phyloP scores from a whole-genome alignment of 2,329 filamentous ascomycete species.

The Endoconidiophora polonica region DNA sequence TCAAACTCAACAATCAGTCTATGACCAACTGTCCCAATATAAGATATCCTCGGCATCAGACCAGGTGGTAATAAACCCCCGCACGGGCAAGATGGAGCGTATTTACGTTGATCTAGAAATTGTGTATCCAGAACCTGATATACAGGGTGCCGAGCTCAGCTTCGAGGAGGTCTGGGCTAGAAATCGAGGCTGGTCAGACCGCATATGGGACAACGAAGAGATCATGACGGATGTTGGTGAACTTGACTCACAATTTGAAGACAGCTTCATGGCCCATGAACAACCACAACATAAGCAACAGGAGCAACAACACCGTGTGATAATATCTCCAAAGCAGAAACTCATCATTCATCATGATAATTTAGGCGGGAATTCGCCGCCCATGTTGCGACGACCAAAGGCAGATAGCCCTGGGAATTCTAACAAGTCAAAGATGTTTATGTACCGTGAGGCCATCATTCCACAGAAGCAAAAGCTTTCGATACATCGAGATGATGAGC shows the following conservation, averaged over 20 bases:
- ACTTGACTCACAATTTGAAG: constrained; percentile 6
- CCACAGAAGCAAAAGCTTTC: constrained; percentile 12
- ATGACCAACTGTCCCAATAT: constrained; percentile 42
- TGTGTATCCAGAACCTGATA: constrained; percentile 63
- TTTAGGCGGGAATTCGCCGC: not conserved
- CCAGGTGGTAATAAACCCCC: constrained; percentile 68
- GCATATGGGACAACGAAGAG: constrained; percentile 34
- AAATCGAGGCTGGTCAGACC: constrained; percentile 51
- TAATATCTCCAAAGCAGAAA: not conserved
- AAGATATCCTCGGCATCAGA: constrained; percentile 53
- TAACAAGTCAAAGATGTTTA: constrained; percentile 6
- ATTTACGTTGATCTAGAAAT: constrained; percentile 76
- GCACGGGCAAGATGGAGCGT: constrained; percentile 67
- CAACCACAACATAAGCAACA: not conserved
- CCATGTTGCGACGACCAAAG: not conserved
- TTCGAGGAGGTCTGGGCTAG: constrained; percentile 84
- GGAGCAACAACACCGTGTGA: not conserved
- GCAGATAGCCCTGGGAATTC: not conserved
- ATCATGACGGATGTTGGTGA: constrained; percentile 5
- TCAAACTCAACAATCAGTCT: constrained; percentile 7
- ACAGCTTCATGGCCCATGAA: constrained; percentile 5
- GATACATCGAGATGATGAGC: constrained; percentile 11
- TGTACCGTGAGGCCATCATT: constrained; percentile 6
- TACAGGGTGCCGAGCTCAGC: constrained; percentile 59
- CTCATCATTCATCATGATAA: constrained; percentile 7